These are phyloP conservation scores for Chalaropsis thielavioides DNA, from an alignment of 2,329 filamentous ascomycete genomes.

Conservation along the genomic window DNA sequence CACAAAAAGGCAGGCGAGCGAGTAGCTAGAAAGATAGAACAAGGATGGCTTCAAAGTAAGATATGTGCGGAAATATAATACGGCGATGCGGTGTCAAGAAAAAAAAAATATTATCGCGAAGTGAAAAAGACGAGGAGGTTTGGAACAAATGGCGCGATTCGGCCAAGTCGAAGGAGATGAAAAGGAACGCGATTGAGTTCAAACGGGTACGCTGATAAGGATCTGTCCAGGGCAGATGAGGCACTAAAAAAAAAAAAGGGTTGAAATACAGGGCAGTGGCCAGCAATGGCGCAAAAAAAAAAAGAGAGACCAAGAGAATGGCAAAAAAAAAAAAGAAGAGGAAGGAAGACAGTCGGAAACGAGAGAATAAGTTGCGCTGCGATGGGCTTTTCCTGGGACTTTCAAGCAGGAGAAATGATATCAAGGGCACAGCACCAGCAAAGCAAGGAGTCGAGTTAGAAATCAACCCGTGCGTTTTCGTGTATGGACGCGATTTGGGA, in stretches of 20 bases:
- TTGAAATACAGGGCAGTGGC: not conserved
- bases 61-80: not conserved
- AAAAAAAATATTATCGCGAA: constrained; percentile 12
- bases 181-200: constrained; percentile 9
- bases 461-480: constrained; percentile 5
- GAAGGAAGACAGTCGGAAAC: not conserved
- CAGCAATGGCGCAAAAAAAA: not conserved
- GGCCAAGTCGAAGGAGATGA: not conserved
- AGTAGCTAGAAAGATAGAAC: not conserved
- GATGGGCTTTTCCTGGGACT: not conserved
- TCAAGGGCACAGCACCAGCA: not conserved
- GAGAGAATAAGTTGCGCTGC: not conserved
- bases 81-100: constrained; percentile 5
- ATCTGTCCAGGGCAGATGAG: not conserved
- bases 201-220: constrained; percentile 5
- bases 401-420: not conserved
- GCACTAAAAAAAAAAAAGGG: not conserved
- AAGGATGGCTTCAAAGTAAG: not conserved
- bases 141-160: constrained; percentile 6
- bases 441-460: constrained; percentile 5
- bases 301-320: not conserved
- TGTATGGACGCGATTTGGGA: constrained; percentile 9
- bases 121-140: not conserved
- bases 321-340: not conserved
- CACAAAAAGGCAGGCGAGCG: not conserved